Evolutionary conservation across 2,329 filamentous ascomycete genomes (phyloP).

Genomic region (Cercospora brassicicola): DNA sequence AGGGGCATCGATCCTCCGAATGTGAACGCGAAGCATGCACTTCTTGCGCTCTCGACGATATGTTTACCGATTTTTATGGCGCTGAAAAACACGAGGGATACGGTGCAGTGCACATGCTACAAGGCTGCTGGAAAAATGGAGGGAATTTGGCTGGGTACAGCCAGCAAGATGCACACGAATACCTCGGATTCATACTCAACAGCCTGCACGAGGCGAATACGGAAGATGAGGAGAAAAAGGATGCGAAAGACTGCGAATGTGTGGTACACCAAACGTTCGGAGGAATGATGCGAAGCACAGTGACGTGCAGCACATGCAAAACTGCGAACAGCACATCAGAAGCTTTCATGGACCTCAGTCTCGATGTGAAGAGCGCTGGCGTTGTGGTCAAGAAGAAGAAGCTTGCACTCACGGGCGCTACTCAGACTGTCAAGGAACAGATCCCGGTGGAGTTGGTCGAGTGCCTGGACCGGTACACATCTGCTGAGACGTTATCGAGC

Average conservation of each 20-base stretch:
- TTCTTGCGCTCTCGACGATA: constrained; percentile 62
- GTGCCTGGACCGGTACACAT: constrained; percentile 85
- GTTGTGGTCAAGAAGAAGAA: constrained; percentile 62
- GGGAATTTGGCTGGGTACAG: constrained; percentile 75
- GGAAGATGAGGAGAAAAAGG: constrained; percentile 42
- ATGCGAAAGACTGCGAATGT: constrained; percentile 65
- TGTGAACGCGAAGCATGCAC: constrained; percentile 63
- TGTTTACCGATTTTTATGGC: constrained; percentile 65
- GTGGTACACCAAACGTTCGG: constrained; percentile 94
- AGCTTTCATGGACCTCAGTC: constrained; percentile 84
- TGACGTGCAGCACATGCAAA: constrained; percentile 84
- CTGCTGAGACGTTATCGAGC: constrained; percentile 68
- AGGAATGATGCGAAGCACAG: constrained; percentile 84
- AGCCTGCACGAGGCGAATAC: constrained; percentile 78
- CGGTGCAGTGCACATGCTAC: constrained; percentile 83
- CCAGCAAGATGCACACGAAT: constrained; percentile 96
- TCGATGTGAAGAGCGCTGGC: constrained; percentile 69
- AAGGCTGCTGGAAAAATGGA: constrained; percentile 81
- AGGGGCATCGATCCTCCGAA: constrained; percentile 77
- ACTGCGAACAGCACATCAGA: constrained; percentile 81
- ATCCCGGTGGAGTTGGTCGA: constrained; percentile 47
- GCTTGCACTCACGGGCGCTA: constrained; percentile 51
- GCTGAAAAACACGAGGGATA: constrained; percentile 83
- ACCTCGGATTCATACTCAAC: constrained; percentile 92
- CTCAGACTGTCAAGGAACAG: constrained; percentile 37